Percentiles rank a stretch among this genome's conserved stretches.
Evolutionary conservation across 306 rosid genomes (phyloP).

Genomic region (Nissolia schottii): DNA sequence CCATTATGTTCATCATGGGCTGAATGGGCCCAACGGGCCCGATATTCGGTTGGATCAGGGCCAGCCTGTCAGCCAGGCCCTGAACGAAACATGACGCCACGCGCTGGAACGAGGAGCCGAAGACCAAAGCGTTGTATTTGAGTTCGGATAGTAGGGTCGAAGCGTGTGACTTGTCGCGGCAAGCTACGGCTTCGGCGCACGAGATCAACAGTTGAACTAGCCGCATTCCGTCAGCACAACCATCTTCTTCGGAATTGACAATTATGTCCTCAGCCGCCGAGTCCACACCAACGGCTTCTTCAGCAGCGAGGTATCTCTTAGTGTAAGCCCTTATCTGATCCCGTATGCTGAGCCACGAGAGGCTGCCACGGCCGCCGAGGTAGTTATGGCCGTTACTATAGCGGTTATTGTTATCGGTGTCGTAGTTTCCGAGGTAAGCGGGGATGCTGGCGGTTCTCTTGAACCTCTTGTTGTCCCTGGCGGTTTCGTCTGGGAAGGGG

Average conservation of each 20-base stretch:
- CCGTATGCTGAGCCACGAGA: slow-evolving; percentile 44
- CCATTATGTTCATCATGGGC: slow-evolving; percentile 45
- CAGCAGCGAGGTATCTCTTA: slow-evolving; percentile 58
- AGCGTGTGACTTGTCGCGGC: slow-evolving; percentile 72
- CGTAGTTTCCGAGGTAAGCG: slow-evolving; percentile 16
- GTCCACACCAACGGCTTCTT: slow-evolving; percentile 71
- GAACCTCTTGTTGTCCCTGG: slow-evolving; percentile 39
- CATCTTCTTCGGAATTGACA: slow-evolving; percentile 45
- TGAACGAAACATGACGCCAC: slow-evolving; percentile 90
- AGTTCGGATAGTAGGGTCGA: slow-evolving; percentile 59
- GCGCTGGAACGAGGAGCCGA: slow-evolving; percentile 80
- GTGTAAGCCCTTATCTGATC: slow-evolving; percentile 66
- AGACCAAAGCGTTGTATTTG: slow-evolving; percentile 57
- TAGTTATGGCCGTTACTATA: not conserved
- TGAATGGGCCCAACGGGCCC: slow-evolving; percentile 36
- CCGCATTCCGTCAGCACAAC: slow-evolving; percentile 70
- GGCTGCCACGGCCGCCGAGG: slow-evolving; percentile 28
- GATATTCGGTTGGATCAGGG: slow-evolving; percentile 43
- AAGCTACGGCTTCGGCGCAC: slow-evolving; percentile 92
- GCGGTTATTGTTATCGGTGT: not conserved
- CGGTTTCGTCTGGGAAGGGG: slow-evolving; percentile 39
- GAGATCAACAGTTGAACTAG: slow-evolving; percentile 81
- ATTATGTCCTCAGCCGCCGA: slow-evolving; percentile 30
- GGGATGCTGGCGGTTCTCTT: slow-evolving; percentile 28
- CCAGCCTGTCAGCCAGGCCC: slow-evolving; percentile 57